A percentile compares a stretch with the other conserved stretches of the same genome.
phyloP scores from a whole-genome alignment of 768 basidiomycete genomes.

The Hericium rajendrae region DNA sequence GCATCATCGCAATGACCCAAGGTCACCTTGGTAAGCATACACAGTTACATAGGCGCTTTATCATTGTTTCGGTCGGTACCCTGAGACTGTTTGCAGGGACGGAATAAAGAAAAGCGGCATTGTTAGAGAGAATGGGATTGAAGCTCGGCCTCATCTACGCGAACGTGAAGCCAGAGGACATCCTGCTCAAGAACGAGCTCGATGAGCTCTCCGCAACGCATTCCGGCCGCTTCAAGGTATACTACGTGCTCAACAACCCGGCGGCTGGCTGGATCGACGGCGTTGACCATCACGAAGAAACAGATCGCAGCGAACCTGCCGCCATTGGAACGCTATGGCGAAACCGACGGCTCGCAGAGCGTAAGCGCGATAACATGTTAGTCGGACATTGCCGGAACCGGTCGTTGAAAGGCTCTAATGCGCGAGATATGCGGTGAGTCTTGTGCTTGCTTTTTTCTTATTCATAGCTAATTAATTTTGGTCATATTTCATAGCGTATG shows the following conservation, averaged over 20 bases:
- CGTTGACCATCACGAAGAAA: slow-evolving; percentile 80
- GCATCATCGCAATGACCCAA: slow-evolving; percentile 83
- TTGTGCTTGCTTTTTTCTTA: too few species aligned
- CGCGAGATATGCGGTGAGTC: too few species aligned
- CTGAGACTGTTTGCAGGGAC: slow-evolving; percentile 43
- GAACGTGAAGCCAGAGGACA: slow-evolving; percentile 89
- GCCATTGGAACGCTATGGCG: too few species aligned
- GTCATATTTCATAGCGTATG: too few species aligned
- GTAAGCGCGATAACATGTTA: too few species aligned
- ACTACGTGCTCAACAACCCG: slow-evolving; percentile 93
- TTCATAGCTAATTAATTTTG: too few species aligned
- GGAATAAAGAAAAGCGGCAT: slow-evolving; percentile 88
- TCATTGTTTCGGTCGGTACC: background rate
- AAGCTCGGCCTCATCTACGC: slow-evolving; percentile 90
- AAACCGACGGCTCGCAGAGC: too few species aligned
- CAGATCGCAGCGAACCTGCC: slow-evolving; percentile 82
- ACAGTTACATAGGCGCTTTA: background rate
- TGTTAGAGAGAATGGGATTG: slow-evolving; percentile 78
- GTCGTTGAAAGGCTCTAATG: too few species aligned
- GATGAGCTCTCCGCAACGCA: slow-evolving; percentile 65
- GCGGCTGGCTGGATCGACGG: slow-evolving; percentile 82
- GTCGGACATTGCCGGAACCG: too few species aligned
- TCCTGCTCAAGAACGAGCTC: slow-evolving; percentile 82
- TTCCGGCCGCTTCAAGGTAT: slow-evolving; percentile 62
- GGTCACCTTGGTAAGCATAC: slow-evolving; percentile 65